Evolutionary conservation across 148 eudicot genomes (phyloP).

Genomic region (Rhododendron griersonianum): DNA sequence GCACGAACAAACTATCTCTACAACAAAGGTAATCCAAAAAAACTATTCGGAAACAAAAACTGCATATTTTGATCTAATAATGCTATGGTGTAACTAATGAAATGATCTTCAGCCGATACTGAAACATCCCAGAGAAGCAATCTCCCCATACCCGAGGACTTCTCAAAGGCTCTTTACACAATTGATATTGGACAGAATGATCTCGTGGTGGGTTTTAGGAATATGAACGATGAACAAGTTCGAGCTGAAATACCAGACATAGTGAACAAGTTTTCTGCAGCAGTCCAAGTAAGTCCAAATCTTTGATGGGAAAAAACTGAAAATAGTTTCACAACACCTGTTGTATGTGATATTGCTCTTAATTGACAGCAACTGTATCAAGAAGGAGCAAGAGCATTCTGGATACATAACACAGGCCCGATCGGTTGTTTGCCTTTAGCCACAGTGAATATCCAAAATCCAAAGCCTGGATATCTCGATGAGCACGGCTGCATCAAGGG

Average conservation of each 20-base stretch:
- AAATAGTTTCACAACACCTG: neutral
- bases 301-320: neutral
- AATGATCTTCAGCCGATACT: too few species aligned
- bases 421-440: slow-evolving; percentile 26
- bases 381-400: neutral
- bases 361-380: slow-evolving; percentile 11
- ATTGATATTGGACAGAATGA: too few species aligned
- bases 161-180: too few species aligned
- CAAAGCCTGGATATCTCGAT: neutral
- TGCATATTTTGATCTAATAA: too few species aligned
- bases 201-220: too few species aligned
- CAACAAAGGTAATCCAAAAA: too few species aligned
- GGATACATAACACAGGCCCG: slow-evolving; percentile 36
- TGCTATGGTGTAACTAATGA: too few species aligned
- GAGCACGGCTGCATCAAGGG: slow-evolving; percentile 6
- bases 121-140: too few species aligned
- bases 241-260: slow-evolving; percentile 38
- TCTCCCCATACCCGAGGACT: too few species aligned
- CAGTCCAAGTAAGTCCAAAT: slow-evolving; percentile 25
- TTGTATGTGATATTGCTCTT: neutral
- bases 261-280: slow-evolving; percentile 35
- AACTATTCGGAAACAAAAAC: too few species aligned
- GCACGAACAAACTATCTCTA: too few species aligned
- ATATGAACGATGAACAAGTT: slow-evolving; percentile 27
- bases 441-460: neutral